Base-by-base conservation (phyloP, 108 stramenopile species). In the Cyclotella sp. region DNA sequence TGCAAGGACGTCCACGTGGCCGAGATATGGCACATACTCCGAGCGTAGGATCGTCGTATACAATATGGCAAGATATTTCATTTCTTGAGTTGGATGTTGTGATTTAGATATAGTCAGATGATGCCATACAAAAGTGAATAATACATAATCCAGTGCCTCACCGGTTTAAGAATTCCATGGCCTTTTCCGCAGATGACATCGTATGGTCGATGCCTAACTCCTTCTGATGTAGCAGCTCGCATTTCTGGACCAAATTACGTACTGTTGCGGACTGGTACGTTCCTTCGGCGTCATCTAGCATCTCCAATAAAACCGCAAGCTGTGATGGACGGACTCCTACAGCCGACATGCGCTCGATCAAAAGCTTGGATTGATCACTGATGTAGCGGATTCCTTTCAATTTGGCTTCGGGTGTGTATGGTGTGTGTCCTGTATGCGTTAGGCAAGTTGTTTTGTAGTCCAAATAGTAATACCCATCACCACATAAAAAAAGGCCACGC, bases 31-130 rank as follows among this genome's bases (percentile, higher is more conserved):
- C 14, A 54, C 53, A n/a, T 19, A 54, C 7, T 10, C 53, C 53
- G 18, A 18, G 6, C 7, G 9, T n/a, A 13, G 53, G 53, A 30
- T 21, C 70, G 54, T 59, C 34, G 27, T 28, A 39, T 58, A 24
- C 70, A 71, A 21, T 41, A 58, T 21, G 34, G 70, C 9, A 28
- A n/a, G 0, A 30, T 54, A 27, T 71, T 30, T 21, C 22, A 51
- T 46, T 42, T 34, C 18, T 71, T 40, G 18, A 30, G 46, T 40
- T 16, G 52, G 22, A 29, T 39, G 49, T 34, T 69, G 44, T 45
- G 9, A 13, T 45, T 13, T 12, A 45, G 13, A 45, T 45, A 12
- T 19, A 13, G 21, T 13, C 21, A 19, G 18, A 19, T 19, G 53
- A 19, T 7, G 21, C 7, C 7, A 7, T 19, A 18, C n/a, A 54